Evolutionary conservation across 2,329 filamentous ascomycete species (phyloP), one percentile per base, ranked within the genome.

Genomic region (Diplodia seriata): DNA sequence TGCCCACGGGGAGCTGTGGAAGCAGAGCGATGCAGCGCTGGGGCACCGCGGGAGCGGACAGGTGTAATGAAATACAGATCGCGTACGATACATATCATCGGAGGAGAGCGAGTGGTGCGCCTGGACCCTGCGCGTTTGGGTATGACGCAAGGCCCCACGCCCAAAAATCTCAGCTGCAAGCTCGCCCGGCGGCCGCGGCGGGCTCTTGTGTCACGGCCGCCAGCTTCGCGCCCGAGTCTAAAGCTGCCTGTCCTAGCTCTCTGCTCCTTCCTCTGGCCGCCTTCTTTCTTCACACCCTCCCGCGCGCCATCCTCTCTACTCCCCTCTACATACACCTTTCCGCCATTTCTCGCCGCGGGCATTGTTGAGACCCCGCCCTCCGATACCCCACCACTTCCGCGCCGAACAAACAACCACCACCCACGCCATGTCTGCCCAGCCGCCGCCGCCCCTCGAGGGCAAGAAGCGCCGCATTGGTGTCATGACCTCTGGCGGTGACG

Each of bases 401-500:
- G 31, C 56, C 40, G 56, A 61, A 5, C 26, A 61, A 33, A 20
- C 57, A 49, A 29, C 4, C 40, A 26, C 26, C 56, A 23, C 56
- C 23, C 40, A 23, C 59, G 6, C 40, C 53, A 67, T 67, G 65
- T 73, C 77, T 66, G 74, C 76, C 50, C 67, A 75, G 38, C 63
- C 67, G 14, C 78, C 78, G 14, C 70, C 76, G 63, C 76, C 77
- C 67, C 78, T 79, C 72, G 76, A 76, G 70, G 77, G 80, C 72
- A 84, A 83, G 77, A 86, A 85, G 78, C 86, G 88, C 76, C 84
- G 86, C 71, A 94, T 97, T 78, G 94, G 90, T 72, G 89, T 97
- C 79, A 93, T 97, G 90, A 97, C 94, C 76, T 96, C 92, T 73
- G 94, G 94, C 76, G 94, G 94, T 76, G 94, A 97, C 85, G 92